Conservation (phyloP, 2,329 filamentous ascomycete species). For the Ophiosphaerella herpotricha region DNA sequence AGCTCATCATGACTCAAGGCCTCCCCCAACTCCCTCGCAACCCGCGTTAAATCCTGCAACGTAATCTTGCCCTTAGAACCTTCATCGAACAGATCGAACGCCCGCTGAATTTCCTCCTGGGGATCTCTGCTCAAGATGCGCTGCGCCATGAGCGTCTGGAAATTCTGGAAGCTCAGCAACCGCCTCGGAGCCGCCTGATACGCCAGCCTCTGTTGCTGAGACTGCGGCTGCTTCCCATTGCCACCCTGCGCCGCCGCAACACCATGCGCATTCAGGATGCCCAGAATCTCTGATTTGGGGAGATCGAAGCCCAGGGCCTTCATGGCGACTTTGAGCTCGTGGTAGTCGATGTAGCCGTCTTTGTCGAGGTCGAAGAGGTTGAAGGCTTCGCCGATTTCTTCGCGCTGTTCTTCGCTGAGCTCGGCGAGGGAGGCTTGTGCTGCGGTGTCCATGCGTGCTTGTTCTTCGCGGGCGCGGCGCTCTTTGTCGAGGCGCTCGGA, state of each 20-base stretch:
- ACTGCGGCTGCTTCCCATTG: not conserved
- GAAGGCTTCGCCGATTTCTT: slow-evolving; percentile 96
- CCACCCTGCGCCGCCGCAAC: slow-evolving; percentile 5
- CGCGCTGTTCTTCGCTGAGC: slow-evolving; percentile 84
- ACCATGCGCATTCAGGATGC: slow-evolving; percentile 80
- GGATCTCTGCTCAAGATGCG: slow-evolving; percentile 84
- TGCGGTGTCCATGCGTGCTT: slow-evolving; percentile 48
- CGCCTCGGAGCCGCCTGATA: slow-evolving; percentile 56
- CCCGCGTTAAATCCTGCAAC: slow-evolving; percentile 81
- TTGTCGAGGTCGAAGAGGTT: slow-evolving; percentile 96
- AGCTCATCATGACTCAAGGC: slow-evolving; percentile 92
- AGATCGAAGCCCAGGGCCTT: slow-evolving; percentile 94
- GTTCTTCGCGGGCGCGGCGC: slow-evolving; percentile 42
- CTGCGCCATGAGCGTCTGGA: slow-evolving; percentile 75
- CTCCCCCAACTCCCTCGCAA: slow-evolving; percentile 90
- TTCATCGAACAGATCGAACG: slow-evolving; percentile 91
- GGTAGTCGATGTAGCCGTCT: slow-evolving; percentile 92
- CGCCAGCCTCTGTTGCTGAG: slow-evolving; percentile 8
- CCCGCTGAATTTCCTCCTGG: slow-evolving; percentile 85
- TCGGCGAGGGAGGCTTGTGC: slow-evolving; percentile 49
- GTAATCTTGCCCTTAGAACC: slow-evolving; percentile 91
- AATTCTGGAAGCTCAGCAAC: slow-evolving; percentile 72
- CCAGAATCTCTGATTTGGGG: slow-evolving; percentile 81
- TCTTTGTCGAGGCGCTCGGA: slow-evolving; percentile 48
- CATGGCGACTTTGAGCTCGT: slow-evolving; percentile 95